Percentiles rank a stretch among this genome's conserved stretches.
phyloP scores from a whole-genome alignment of 2,329 filamentous ascomycete species.

The Fragosphaeria purpurea region DNA sequence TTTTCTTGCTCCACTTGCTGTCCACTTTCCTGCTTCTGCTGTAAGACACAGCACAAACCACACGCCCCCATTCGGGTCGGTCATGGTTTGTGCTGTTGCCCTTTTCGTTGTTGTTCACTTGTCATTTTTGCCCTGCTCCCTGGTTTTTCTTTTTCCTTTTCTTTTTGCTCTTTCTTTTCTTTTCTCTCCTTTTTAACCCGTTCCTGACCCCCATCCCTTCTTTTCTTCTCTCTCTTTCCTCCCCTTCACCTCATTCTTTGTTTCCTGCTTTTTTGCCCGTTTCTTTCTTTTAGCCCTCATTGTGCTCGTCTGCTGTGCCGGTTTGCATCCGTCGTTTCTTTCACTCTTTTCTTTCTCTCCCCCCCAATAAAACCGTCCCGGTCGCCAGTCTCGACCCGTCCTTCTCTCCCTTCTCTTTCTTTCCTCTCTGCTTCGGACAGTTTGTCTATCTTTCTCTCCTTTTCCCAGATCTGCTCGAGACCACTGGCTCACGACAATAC shows the following conservation, averaged over 20 bases:
- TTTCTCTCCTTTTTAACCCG: slow-evolving; percentile 1
- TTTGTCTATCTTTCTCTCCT: slow-evolving; percentile 8
- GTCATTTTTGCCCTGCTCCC: neutral
- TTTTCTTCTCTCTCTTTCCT: neutral
- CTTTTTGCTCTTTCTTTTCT: neutral
- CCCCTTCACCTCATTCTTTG: slow-evolving; percentile 1
- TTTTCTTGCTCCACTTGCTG: too few species aligned
- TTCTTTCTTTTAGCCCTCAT: neutral
- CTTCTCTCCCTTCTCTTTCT: slow-evolving; percentile 1
- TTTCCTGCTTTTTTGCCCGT: neutral
- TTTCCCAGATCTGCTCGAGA: slow-evolving; percentile 7
- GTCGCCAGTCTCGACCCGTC: slow-evolving; percentile 12
- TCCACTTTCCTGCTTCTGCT: neutral
- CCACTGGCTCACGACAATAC: slow-evolving; percentile 11
- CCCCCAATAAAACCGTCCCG: neutral
- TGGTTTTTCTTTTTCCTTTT: neutral
- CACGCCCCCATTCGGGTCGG: too few species aligned
- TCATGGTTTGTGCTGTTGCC: too few species aligned
- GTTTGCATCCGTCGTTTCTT: slow-evolving; percentile 4
- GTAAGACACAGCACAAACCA: neutral
- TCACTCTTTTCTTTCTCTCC: slow-evolving; percentile 6
- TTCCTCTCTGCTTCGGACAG: slow-evolving; percentile 3
- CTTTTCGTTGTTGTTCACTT: too few species aligned
- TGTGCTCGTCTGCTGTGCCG: neutral
- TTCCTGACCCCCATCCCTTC: neutral